phyloP scores from a whole-genome alignment of 2,329 filamentous ascomycete genomes.

The Septoria petroselini region DNA sequence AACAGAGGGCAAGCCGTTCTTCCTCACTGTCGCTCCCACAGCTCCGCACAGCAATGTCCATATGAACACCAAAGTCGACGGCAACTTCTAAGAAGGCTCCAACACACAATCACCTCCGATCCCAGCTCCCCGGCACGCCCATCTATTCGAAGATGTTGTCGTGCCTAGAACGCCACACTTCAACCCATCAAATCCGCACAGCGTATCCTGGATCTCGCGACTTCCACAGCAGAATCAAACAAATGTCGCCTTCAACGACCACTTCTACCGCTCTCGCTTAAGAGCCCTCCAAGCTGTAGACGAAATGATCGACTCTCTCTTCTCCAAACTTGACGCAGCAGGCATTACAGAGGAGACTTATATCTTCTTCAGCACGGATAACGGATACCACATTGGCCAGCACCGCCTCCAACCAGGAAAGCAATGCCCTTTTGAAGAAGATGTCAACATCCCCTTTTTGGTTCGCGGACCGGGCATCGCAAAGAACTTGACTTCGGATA shows the following conservation, averaged over 20 bases:
- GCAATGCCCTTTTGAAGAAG: slow-evolving; percentile 41
- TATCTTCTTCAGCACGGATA: slow-evolving; percentile 42
- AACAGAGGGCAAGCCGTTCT: slow-evolving; percentile 55
- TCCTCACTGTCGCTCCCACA: slow-evolving; percentile 63
- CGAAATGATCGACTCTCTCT: slow-evolving; percentile 51
- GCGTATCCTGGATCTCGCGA: slow-evolving; percentile 47
- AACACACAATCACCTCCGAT: slow-evolving; percentile 49
- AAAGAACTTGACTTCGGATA: slow-evolving; percentile 29
- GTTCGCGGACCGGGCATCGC: slow-evolving; percentile 41
- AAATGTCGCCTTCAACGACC: slow-evolving; percentile 52
- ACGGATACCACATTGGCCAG: slow-evolving; percentile 43
- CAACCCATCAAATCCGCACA: slow-evolving; percentile 54
- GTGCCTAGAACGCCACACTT: slow-evolving; percentile 64
- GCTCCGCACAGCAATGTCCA: slow-evolving; percentile 62
- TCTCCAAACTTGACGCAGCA: slow-evolving; percentile 43
- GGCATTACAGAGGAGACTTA: slow-evolving; percentile 50
- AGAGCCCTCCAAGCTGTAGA: slow-evolving; percentile 54
- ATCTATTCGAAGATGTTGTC: slow-evolving; percentile 59
- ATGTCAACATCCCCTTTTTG: slow-evolving; percentile 42
- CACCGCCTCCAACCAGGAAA: slow-evolving; percentile 44
- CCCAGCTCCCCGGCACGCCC: slow-evolving; percentile 58
- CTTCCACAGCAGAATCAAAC: slow-evolving; percentile 47
- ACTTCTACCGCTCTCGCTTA: slow-evolving; percentile 52
- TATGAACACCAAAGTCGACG: slow-evolving; percentile 35
- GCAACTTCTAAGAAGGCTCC: slow-evolving; percentile 29